Evolutionary conservation across 805 yeast species (phyloP).

Genomic region (Teunomyces gatunensis): DNA sequence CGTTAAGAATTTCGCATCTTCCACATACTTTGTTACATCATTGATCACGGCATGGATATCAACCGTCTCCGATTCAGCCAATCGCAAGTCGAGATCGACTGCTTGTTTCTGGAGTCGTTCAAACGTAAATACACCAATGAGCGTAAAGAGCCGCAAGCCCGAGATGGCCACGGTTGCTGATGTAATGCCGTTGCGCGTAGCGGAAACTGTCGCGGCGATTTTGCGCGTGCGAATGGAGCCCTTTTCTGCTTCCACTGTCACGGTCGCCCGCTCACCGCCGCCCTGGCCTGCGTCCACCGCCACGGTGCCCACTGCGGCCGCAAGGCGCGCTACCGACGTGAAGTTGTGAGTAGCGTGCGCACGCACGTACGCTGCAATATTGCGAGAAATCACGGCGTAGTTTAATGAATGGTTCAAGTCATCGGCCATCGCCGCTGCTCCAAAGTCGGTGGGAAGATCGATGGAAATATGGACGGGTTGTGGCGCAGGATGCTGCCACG

Average conservation of each 20-base stretch:
- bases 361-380: conserved; percentile 53
- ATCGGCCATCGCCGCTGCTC: conserved; percentile 74
- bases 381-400: conserved; percentile 79
- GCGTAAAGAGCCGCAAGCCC: conserved; percentile 58
- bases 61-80: conserved; percentile 26
- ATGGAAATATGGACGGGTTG: conserved; percentile 67
- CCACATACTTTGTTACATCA: conserved; percentile 59
- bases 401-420: conserved; percentile 80
- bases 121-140: conserved; percentile 92
- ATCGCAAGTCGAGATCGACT: conserved; percentile 56
- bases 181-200: conserved; percentile 15
- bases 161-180: conserved; percentile 32
- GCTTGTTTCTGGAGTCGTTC: conserved; percentile 82
- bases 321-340: conserved; percentile 35
- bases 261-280: conserved; percentile 45
- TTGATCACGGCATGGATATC: conserved; percentile 45
- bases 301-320: conserved; percentile 48
- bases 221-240: conserved; percentile 54
- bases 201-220: neutral
- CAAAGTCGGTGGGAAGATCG: conserved; percentile 62
- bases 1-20: conserved; percentile 78
- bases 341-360: conserved; percentile 38
- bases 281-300: conserved; percentile 40
- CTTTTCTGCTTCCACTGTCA: conserved; percentile 45
- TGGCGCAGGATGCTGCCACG: conserved; percentile 64